Conservation (phyloP, 2,329 filamentous ascomycete species). For the Talaromyces amestolkiae region DNA sequence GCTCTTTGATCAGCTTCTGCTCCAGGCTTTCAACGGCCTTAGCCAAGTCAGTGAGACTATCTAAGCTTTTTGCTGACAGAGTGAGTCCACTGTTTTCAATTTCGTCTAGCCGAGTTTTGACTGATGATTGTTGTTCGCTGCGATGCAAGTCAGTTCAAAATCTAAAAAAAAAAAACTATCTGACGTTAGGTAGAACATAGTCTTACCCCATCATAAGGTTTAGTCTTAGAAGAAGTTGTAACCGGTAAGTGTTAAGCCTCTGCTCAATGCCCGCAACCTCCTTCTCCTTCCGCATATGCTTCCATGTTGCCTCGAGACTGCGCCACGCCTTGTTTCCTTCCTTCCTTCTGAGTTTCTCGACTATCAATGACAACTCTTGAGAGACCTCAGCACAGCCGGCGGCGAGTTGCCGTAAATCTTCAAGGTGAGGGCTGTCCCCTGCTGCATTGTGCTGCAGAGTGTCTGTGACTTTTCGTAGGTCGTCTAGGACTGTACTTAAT, state of each 20-base stretch:
- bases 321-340: conserved; percentile 20
- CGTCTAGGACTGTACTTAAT: background rate
- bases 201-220: background rate
- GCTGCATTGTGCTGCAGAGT: conserved; percentile 5
- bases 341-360: conserved; percentile 15
- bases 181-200: conserved; percentile 13
- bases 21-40: background rate
- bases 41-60: background rate
- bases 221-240: conserved; percentile 22
- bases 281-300: conserved; percentile 22
- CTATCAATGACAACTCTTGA: background rate
- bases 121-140: conserved; percentile 14
- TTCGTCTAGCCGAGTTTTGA: conserved; percentile 1
- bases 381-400: background rate
- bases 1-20: background rate
- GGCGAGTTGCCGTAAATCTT: conserved; percentile 14
- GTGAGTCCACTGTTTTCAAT: background rate
- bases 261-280: conserved; percentile 22
- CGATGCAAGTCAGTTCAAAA: background rate
- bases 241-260: conserved; percentile 18
- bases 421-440: conserved; percentile 18
- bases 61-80: background rate
- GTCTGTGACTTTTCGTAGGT: background rate
- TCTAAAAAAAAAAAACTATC: background rate
- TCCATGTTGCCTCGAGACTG: conserved; percentile 21